These are phyloP conservation scores for Colletotrichum tofieldiae DNA, from an alignment of 2,329 filamentous ascomycete species.

Conservation along the genomic window DNA sequence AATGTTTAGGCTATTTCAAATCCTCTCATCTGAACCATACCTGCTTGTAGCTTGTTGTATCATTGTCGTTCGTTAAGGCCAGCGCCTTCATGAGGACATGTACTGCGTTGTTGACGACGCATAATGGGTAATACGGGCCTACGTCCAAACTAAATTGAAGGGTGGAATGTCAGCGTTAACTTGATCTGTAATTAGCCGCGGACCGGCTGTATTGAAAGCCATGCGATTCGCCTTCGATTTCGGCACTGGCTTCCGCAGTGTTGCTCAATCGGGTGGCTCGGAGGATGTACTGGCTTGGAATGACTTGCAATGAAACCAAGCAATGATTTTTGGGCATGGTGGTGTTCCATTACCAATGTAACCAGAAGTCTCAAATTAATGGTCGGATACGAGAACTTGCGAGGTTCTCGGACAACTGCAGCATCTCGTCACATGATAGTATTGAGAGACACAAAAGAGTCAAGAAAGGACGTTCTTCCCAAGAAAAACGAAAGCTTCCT, in stretches of 20 bases:
- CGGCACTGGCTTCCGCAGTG: conserved; percentile 2
- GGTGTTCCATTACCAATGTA: background rate
- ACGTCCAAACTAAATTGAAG: background rate
- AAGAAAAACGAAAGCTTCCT: background rate
- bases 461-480: background rate
- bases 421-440: background rate
- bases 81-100: too few relatives aligned
- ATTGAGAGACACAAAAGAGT: background rate
- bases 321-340: background rate
- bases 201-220: conserved; percentile 4
- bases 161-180: background rate
- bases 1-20: too few relatives aligned
- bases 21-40: too few relatives aligned
- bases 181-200: conserved; percentile 36
- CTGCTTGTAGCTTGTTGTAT: too few relatives aligned
- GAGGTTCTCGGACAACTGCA: background rate
- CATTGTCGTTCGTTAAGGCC: too few relatives aligned
- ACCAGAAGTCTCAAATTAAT: background rate
- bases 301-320: background rate
- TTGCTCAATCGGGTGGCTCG: conserved; percentile 14
- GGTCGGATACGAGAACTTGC: background rate
- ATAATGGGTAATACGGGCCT: background rate
- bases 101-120: too few relatives aligned
- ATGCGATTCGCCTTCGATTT: too few relatives aligned
- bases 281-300: background rate